Evolutionary conservation across 768 basidiomycete species (phyloP), one percentile per base, ranked within the genome.

Genomic region (Pisolithus tinctorius): DNA sequence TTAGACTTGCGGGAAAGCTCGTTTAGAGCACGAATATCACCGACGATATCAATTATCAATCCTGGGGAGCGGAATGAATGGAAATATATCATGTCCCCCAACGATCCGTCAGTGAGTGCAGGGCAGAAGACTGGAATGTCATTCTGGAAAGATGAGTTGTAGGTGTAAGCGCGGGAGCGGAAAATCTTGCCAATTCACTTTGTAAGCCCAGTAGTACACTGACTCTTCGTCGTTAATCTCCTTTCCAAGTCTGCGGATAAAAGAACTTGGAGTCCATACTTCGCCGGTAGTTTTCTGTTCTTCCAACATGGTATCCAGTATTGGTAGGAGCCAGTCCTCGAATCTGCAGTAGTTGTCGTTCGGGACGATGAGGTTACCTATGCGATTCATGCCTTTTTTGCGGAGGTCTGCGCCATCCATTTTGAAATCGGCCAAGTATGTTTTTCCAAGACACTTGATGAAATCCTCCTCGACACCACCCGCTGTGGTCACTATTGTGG

Each of bases 271-370:
- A 2, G 88, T 83, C 96, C 96, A 98, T 49, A 85, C 77, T 53
- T 69, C 65, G 27, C 84, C 83, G 40, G 70, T 75, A 50, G 74
- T 70, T 56, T 83, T 80, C 70, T 99, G 96, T 63, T 99, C 96
- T 10, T 72, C 79, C 29, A 97, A 79, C 91, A 99, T 91, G 29
- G 73, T 63, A 63, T 98, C 87, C 39, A 99, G 79, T 50, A 97
- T 89, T 2, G 96, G 96, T 17, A 82, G 84, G n/a, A 98, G 80
- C 96, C 96, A 99, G 66, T 98, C 95, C 70, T 99, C 96, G 59
- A 98, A 99, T 62, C 89, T 87, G 82, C 96, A 98, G 69, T 99
- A 99, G 65, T 98, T 98, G 60, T 96, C 92, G 63, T 99, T 99
- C 3, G 96, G 96, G 2, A 99, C 83, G 51, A 99, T 73, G 40